Base-by-base conservation (phyloP, 2,329 filamentous ascomycete genomes). In the Alternaria solani region DNA sequence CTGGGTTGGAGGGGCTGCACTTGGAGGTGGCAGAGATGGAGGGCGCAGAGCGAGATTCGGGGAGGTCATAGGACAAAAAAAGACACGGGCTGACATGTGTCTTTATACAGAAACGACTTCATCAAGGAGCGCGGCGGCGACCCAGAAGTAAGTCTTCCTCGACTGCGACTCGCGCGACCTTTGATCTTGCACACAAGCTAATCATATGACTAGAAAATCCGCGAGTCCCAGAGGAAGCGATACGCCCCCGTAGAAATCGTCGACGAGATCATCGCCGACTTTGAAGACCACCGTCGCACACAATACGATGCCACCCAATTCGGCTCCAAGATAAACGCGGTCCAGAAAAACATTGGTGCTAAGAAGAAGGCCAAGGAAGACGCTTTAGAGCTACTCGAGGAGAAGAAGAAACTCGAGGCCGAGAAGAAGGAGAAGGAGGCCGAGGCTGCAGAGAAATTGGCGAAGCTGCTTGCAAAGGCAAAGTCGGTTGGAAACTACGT, bases 311-410 rank as follows among this genome's bases (percentile, higher is more conserved):
- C 89, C 7, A 92, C 89, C 20, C 92, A 96, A 78, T 86, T 95
- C 69, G 91, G 90, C 68, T 89, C 88, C 72, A 89, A 91, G 82
- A 94, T 97, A 80, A 98, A 98, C 81, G 89, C 87, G 20, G 86
- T 93, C 30, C 92, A 96, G 79, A 97, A 96, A 81, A 88, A 93
- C 78, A 96, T 98, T 75, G 93, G 91, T 18, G 83, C 87, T 73
- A 96, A 94, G 85, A 97, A 96, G 84, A 97, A 96, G 89, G 73
- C 73, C 28, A 97, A 97, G 84, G 93, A 96, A 82, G 89, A 94
- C 77, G 93, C 93, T 41, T 88, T 88, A 69, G 91, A 93, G 41
- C 83, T 97, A 62, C 84, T 97, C 59, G 83, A 89, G 75, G 84
- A 94, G 78, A 97, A 97, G 81, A 84, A 85, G 51, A 87, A 89